phyloP scores from a whole-genome alignment of 352 stramenopile species.

The Globisporangium paddicum region DNA sequence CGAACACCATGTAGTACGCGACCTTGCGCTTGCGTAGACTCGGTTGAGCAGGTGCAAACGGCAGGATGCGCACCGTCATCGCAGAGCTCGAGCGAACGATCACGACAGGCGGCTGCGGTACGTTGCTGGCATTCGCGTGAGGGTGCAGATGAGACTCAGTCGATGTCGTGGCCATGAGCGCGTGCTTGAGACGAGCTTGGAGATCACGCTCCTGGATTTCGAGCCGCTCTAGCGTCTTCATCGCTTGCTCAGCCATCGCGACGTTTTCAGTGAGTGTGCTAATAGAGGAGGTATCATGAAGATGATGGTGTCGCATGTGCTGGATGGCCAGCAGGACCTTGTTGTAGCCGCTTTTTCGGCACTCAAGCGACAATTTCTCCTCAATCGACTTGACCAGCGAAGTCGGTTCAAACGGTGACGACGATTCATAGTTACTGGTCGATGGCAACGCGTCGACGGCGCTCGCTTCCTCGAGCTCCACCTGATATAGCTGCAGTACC shows the following conservation, averaged over 20 bases:
- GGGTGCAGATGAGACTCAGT: neutral
- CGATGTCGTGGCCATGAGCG: neutral
- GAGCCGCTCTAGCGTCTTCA: slow-evolving; percentile 36
- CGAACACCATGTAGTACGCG: slow-evolving; percentile 77
- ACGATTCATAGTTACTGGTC: neutral
- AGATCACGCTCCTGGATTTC: slow-evolving; percentile 44
- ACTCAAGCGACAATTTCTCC: slow-evolving; percentile 35
- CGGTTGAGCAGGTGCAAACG: slow-evolving; percentile 24
- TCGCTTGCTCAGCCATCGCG: slow-evolving; percentile 26
- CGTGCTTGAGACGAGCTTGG: slow-evolving; percentile 6
- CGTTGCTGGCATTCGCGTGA: neutral
- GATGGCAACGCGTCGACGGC: slow-evolving; percentile 21
- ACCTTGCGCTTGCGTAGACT: slow-evolving; percentile 27
- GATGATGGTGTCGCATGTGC: slow-evolving; percentile 18
- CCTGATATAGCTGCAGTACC: slow-evolving; percentile 40
- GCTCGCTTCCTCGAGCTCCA: slow-evolving; percentile 48
- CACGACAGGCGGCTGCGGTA: slow-evolving; percentile 42
- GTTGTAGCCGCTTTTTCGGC: slow-evolving; percentile 46
- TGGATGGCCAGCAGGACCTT: slow-evolving; percentile 43
- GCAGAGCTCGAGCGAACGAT: slow-evolving; percentile 45
- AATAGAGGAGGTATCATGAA: neutral
- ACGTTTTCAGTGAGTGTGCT: slow-evolving; percentile 12
- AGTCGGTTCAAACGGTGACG: neutral
- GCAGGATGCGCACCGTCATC: slow-evolving; percentile 43
- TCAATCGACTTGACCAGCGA: slow-evolving; percentile 19